phyloP scores from a whole-genome alignment of 2,329 filamentous ascomycete genomes.

The Phyllosticta citrichinensis region DNA sequence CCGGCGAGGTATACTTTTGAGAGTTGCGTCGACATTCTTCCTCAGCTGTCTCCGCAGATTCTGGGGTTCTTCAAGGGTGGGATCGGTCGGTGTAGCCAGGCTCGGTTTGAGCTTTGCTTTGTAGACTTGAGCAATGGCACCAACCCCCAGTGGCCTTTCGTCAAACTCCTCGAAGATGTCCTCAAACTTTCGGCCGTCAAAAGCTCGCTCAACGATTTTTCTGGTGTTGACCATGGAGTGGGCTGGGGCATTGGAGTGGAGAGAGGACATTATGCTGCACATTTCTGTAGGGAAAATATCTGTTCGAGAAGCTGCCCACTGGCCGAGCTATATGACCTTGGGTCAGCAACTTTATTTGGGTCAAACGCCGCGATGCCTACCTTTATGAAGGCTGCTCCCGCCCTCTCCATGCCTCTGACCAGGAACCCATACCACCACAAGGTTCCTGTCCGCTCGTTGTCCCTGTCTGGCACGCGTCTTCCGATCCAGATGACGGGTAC shows the following conservation, averaged over 20 bases:
- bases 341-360: not conserved
- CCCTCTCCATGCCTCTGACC: constrained; percentile 80
- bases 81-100: constrained; percentile 54
- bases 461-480: constrained; percentile 47
- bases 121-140: constrained; percentile 96
- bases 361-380: constrained; percentile 32
- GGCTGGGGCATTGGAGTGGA: constrained; percentile 89
- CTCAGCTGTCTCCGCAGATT: constrained; percentile 60
- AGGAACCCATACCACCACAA: constrained; percentile 93
- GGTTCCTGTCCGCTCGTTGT: constrained; percentile 70
- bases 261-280: constrained; percentile 85
- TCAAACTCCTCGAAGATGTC: constrained; percentile 97
- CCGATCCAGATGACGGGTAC: constrained; percentile 79
- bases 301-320: constrained; percentile 94
- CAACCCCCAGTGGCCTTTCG: constrained; percentile 79
- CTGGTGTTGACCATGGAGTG: constrained; percentile 77
- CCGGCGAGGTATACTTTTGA: constrained; percentile 76
- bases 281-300: constrained; percentile 93
- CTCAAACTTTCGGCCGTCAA: constrained; percentile 67
- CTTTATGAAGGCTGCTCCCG: constrained; percentile 96
- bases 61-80: constrained; percentile 43
- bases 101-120: constrained; percentile 82
- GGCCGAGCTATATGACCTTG: constrained; percentile 58
- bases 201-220: constrained; percentile 68
- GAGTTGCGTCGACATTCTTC: constrained; percentile 72